These are phyloP conservation scores for Candida multigemmis DNA, from an alignment of 805 yeast genomes.

Conservation along the genomic window DNA sequence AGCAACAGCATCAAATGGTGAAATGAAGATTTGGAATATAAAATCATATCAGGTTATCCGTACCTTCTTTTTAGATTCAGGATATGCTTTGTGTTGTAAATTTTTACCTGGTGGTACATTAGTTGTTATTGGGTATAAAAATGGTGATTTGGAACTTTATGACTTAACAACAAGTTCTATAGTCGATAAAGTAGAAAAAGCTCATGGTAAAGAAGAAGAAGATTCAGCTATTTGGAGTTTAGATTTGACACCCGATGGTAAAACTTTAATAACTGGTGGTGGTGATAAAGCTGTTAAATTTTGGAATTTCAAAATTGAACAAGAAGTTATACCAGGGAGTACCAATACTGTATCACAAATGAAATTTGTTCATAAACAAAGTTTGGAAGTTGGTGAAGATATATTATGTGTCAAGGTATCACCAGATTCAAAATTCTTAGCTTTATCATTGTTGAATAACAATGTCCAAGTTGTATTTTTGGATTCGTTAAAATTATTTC, in stretches of 20 bases:
- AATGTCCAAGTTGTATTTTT: conserved; percentile 92
- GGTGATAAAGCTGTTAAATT: conserved; percentile 86
- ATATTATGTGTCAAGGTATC: conserved; percentile 72
- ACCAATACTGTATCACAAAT: conserved; percentile 39
- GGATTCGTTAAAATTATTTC: conserved; percentile 78
- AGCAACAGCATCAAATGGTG: conserved; percentile 88
- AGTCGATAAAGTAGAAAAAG: conserved; percentile 57
- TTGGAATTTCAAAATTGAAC: conserved; percentile 73
- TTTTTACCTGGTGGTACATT: conserved; percentile 90
- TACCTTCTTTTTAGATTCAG: conserved; percentile 64
- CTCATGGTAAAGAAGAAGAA: conserved; percentile 40
- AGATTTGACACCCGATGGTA: conserved; percentile 82
- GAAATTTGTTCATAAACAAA: conserved; percentile 63
- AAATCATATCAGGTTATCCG: conserved; percentile 68
- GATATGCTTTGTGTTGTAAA: conserved; percentile 71
- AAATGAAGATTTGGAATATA: conserved; percentile 81
- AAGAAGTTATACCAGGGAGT: conserved; percentile 67
- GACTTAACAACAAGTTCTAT: conserved; percentile 79
- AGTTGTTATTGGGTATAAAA: conserved; percentile 80
- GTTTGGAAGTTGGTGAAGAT: conserved; percentile 82
- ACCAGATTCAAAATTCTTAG: conserved; percentile 67
- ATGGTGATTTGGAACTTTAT: conserved; percentile 74
- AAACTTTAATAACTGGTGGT: conserved; percentile 79
- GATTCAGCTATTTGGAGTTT: conserved; percentile 77
- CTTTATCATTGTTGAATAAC: conserved; percentile 80